These are phyloP conservation scores for Fusarium decemcellulare DNA, from an alignment of 2,329 filamentous ascomycete genomes.

Conservation along the genomic window DNA sequence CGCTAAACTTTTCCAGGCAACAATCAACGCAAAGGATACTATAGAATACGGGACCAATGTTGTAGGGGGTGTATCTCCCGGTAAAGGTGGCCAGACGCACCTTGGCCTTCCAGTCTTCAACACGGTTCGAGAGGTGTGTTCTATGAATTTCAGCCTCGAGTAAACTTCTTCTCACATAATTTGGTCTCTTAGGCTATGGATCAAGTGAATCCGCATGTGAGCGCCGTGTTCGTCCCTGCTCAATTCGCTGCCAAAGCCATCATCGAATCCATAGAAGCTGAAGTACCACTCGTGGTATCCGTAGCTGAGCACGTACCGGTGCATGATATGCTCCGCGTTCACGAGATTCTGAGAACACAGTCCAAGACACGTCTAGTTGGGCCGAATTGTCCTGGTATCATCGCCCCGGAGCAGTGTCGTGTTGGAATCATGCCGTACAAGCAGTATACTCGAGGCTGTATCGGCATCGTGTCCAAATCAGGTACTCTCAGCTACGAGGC, in stretches of 20 bases:
- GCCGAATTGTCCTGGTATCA: conserved; percentile 86
- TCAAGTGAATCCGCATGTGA: conserved; percentile 70
- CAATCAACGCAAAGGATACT: conserved; percentile 55
- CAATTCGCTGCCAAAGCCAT: conserved; percentile 77
- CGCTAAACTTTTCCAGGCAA: conserved; percentile 48
- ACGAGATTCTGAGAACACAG: conserved; percentile 80
- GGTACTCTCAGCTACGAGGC: conserved; percentile 87
- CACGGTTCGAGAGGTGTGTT: conserved; percentile 50
- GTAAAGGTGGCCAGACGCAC: conserved; percentile 52
- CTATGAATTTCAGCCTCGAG: too few species aligned
- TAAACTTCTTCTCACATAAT: not conserved
- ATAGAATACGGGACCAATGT: conserved; percentile 56
- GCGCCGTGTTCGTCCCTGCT: conserved; percentile 81
- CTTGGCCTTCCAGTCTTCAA: conserved; percentile 54
- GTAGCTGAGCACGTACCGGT: conserved; percentile 86
- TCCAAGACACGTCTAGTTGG: conserved; percentile 81
- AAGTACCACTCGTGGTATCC: conserved; percentile 82
- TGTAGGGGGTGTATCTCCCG: conserved; percentile 56
- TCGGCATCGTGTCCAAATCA: conserved; percentile 85
- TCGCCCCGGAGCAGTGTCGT: conserved; percentile 77
- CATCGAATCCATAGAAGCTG: conserved; percentile 82
- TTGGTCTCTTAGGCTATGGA: conserved; percentile 49
- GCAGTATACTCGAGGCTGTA: conserved; percentile 67
- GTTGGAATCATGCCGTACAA: conserved; percentile 59
- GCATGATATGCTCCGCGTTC: conserved; percentile 80